Conservation (phyloP, 352 stramenopile genomes). For the Globisporangium megalacanthum region DNA sequence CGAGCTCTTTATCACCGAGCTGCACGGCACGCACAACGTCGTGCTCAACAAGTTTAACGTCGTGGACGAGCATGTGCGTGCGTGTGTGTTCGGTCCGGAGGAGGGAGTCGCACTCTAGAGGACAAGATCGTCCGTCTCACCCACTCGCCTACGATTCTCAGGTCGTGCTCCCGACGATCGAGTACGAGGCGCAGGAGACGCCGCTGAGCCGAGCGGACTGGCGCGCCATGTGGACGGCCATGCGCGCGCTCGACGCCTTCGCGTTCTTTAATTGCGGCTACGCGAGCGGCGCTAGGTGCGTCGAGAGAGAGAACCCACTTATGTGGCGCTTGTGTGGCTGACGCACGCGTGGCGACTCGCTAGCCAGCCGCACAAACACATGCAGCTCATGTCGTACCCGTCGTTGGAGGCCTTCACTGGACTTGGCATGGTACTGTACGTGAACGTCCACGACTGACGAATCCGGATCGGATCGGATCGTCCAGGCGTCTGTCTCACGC, state of each 20-base stretch:
- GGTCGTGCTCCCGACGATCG: slow-evolving; percentile 64
- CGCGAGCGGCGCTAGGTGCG: slow-evolving; percentile 67
- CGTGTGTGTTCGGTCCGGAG: not conserved
- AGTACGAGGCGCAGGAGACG: slow-evolving; percentile 62
- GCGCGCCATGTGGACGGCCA: slow-evolving; percentile 69
- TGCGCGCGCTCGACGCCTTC: slow-evolving; percentile 63
- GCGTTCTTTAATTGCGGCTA: slow-evolving; percentile 85
- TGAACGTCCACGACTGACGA: not conserved
- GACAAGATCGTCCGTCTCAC: not conserved
- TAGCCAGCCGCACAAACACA: slow-evolving; percentile 85
- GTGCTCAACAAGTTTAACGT: slow-evolving; percentile 83
- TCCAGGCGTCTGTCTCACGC: too few relatives aligned
- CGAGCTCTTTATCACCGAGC: slow-evolving; percentile 56
- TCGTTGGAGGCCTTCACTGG: slow-evolving; percentile 60
- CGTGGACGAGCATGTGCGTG: slow-evolving; percentile 65
- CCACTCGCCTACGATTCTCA: slow-evolving; percentile 12
- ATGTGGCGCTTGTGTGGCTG: not conserved
- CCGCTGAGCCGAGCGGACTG: slow-evolving; percentile 44
- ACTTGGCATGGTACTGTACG: slow-evolving; percentile 44
- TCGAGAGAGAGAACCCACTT: not conserved
- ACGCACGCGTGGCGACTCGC: too few relatives aligned
- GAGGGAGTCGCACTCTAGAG: not conserved
- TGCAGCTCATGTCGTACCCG: slow-evolving; percentile 82
- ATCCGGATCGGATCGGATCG: not conserved
- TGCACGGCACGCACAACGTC: slow-evolving; percentile 73